Percentiles rank a stretch among this genome's conserved stretches.
These are phyloP conservation scores for Claviceps humidiphila DNA, from an alignment of 2,329 filamentous ascomycete species.

Conservation along the genomic window DNA sequence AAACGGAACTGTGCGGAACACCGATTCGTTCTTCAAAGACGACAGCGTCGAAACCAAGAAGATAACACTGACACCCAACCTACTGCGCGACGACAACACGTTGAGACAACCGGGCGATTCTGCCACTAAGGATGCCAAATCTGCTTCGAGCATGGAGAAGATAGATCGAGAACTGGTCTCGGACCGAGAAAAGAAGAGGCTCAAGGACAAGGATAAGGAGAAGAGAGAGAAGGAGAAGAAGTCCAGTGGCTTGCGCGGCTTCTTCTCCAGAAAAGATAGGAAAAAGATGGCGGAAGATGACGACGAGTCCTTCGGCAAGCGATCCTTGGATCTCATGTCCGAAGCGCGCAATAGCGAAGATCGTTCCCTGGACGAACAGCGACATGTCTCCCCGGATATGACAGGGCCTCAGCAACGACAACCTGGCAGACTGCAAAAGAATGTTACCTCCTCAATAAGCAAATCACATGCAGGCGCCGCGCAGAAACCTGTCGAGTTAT, in stretches of 20 bases:
- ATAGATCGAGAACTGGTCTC: constrained; percentile 37
- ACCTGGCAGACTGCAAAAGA: constrained; percentile 59
- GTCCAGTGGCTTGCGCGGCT: constrained; percentile 41
- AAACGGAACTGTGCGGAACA: constrained; percentile 79
- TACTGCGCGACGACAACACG: constrained; percentile 68
- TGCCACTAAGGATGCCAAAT: constrained; percentile 34
- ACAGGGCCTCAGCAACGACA: constrained; percentile 40
- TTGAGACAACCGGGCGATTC: constrained; percentile 38
- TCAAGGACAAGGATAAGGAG: constrained; percentile 61
- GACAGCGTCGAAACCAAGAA: constrained; percentile 92
- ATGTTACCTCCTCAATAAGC: constrained; percentile 28
- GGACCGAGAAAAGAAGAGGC: constrained; percentile 65
- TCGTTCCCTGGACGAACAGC: constrained; percentile 25
- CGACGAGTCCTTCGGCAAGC: constrained; percentile 48
- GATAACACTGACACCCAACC: constrained; percentile 87
- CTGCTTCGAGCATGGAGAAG: constrained; percentile 62
- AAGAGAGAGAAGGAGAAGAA: constrained; percentile 60
- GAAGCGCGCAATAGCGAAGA: constrained; percentile 33
- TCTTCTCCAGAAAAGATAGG: constrained; percentile 51
- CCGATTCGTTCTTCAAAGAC: constrained; percentile 95
- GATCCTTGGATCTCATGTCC: constrained; percentile 41
- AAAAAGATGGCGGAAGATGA: constrained; percentile 44
- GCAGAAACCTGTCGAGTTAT: constrained; percentile 26
- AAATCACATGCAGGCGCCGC: constrained; percentile 20
- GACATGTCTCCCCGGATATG: constrained; percentile 27